Conservation (phyloP, 345 rosid species). For the Clarkia xantiana region DNA sequence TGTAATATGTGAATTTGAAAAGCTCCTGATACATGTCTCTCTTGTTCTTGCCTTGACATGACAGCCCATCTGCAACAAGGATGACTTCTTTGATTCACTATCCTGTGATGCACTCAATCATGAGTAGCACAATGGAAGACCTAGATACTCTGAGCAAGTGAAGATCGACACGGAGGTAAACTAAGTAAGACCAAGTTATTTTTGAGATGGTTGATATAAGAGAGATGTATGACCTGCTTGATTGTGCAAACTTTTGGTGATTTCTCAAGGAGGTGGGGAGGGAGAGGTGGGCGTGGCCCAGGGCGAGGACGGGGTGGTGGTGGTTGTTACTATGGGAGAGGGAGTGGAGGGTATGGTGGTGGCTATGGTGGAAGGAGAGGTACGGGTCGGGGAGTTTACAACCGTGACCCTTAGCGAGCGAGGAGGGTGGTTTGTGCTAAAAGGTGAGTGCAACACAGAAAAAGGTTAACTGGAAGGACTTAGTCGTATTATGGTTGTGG, state of each 20-base stretch:
- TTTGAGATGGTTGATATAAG: no score
- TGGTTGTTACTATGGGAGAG: constrained; percentile 28
- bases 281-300: constrained; percentile 31
- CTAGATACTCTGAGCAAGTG: constrained; percentile 76
- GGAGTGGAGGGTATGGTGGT: constrained; percentile 17
- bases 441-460: no score
- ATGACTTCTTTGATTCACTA: constrained; percentile 83
- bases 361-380: constrained; percentile 28
- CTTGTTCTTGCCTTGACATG: not conserved
- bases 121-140: constrained; percentile 54
- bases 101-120: constrained; percentile 40
- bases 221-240: not conserved
- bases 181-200: not conserved
- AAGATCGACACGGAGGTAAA: constrained; percentile 84
- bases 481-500: no score
- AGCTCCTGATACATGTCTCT: no score
- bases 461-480: no score
- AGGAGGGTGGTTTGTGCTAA: no score
- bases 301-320: constrained; percentile 28
- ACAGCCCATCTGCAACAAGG: constrained; percentile 79
- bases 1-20: no score
- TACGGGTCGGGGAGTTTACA: constrained; percentile 17
- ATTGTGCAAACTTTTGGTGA: constrained; percentile 56
- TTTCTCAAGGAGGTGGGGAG: constrained; percentile 40
- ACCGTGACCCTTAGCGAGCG: constrained; percentile 11